Evolutionary conservation across 345 rosid genomes (phyloP), one percentile per base, ranked within the genome.

Genomic region (Boechera retrofracta): DNA sequence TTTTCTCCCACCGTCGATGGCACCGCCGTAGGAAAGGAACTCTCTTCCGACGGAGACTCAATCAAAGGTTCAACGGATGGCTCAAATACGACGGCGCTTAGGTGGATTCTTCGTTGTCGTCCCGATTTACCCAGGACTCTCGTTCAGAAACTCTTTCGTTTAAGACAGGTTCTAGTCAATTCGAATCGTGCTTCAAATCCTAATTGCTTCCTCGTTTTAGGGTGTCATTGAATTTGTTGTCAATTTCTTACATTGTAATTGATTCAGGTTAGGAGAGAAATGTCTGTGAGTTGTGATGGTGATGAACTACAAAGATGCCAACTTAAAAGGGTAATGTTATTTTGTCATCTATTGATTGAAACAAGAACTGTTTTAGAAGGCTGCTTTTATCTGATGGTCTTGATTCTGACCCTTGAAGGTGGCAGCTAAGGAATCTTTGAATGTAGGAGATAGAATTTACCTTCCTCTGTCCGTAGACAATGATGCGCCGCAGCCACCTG

Each of bases 101-200:
- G 86, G 83, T 94, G 97, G 98, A 88, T 90, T 35, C 80, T 85
- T 58, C 85, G 81, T 60, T 94, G 95, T 83, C 89, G 95, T 83
- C 97, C 97, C 9, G 90, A 89, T 69, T 71, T 94, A 63, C 92
- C 97, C n/a, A 86, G 91, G 80, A 89, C 58, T 66, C 91, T 94
- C 38, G 88, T 94, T 10, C 98, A 89, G 76, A 94, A 92, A 81
- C 91, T 94, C 18, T 92, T 94, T 56, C 95, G 97, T 52, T 71
- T 92, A 69, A 88, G 95, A 85, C 97, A 90, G 97, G 97, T 94
- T 68, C 32, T 5, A 18, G 26, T 54, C 39, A 69, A 45, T 11
- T 47, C 10, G 0, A 28, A n/a, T 51, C 13, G 2, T 53, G 35
- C 3, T 55, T 73, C 33, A 31, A 5, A 1, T 10, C 12, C 48